phyloP scores from a whole-genome alignment of 164 flowering plant genomes.

The grape (Vitis vinifera) region ASM3070453v1 NC_081806.1:5602001-5602500 shows the following conservation, averaged over 20 bases:
- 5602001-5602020: not conserved
- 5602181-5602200: no score
- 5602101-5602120: slow-evolving; percentile 71
- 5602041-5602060: slow-evolving; percentile 97
- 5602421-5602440: slow-evolving; percentile 69
- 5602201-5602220: no score
- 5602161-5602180: no score
- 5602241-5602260: not conserved
- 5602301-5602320: slow-evolving; percentile 86
- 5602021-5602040: slow-evolving; percentile 26
- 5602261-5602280: slow-evolving; percentile 59
- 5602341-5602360: slow-evolving; percentile 46
- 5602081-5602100: slow-evolving; percentile 61
- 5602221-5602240: not conserved
- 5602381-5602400: slow-evolving; percentile 90
- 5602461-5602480: not conserved
- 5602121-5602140: slow-evolving; percentile 74
- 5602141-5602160: slow-evolving; percentile 9
- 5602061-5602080: slow-evolving; percentile 67
- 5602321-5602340: slow-evolving; percentile 67
- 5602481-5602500: no score
- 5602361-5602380: slow-evolving; percentile 78
- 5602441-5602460: slow-evolving; percentile 71
- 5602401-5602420: slow-evolving; percentile 92
- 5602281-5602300: slow-evolving; percentile 93